Conservation (phyloP, 139 green algal species). For the Auxenochlorella pyrenoidosa region DNA sequence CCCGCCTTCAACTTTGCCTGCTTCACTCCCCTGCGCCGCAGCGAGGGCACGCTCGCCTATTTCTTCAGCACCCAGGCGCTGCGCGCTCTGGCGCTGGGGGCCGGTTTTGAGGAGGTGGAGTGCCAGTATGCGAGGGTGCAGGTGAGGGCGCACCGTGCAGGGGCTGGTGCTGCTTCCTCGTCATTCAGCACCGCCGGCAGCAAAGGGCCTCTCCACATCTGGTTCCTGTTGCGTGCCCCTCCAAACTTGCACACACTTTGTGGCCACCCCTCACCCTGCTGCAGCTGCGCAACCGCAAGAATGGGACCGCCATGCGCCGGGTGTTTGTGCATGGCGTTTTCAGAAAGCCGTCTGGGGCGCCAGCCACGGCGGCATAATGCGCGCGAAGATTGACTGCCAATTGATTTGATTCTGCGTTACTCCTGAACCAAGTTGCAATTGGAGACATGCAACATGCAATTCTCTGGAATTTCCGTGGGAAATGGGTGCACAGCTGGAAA, state of each 20-base stretch:
- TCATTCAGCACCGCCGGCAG: too few species aligned
- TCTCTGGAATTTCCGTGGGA: too few species aligned
- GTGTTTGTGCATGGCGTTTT: slow-evolving; percentile 88
- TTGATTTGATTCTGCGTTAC: too few species aligned
- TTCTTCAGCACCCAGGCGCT: slow-evolving; percentile 81
- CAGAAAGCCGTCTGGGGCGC: slow-evolving; percentile 24
- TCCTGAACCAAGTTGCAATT: too few species aligned
- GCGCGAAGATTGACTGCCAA: not conserved
- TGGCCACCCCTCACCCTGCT: too few species aligned
- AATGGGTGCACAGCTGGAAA: too few species aligned
- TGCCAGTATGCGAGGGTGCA: slow-evolving; percentile 70
- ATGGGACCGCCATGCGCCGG: slow-evolving; percentile 58
- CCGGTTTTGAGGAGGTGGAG: slow-evolving; percentile 67
- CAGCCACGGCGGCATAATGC: not conserved
- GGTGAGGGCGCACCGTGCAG: slow-evolving; percentile 19
- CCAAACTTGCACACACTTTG: too few species aligned
- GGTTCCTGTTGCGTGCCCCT: too few species aligned
- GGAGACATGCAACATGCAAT: too few species aligned
- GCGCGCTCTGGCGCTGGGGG: slow-evolving; percentile 26
- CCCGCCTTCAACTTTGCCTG: not conserved
- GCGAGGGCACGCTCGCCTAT: slow-evolving; percentile 79
- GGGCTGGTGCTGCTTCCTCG: too few species aligned
- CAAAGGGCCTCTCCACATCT: too few species aligned
- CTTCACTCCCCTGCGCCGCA: slow-evolving; percentile 52
- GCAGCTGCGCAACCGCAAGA: slow-evolving; percentile 72